Conservation (phyloP, 345 rosid species). For the Gossypium stocksii region DNA sequence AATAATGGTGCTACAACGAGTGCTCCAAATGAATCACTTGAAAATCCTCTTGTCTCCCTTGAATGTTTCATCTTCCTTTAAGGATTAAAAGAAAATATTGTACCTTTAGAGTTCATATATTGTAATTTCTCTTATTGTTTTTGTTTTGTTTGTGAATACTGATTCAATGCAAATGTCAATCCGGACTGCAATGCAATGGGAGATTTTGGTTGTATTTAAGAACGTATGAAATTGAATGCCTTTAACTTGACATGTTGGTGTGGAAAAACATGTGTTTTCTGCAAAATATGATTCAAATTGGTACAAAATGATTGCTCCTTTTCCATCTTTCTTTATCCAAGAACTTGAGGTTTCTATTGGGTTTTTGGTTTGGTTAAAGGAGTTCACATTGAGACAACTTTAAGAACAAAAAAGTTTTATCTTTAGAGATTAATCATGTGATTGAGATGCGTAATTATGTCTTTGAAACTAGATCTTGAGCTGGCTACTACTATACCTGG, state of each 20-base stretch:
- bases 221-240: neutral
- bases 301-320: slow-evolving; percentile 3
- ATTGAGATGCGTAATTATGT: neutral
- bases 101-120: neutral
- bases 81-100: neutral
- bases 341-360: neutral
- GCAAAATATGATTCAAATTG: neutral
- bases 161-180: slow-evolving; percentile 17
- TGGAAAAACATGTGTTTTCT: neutral
- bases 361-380: neutral
- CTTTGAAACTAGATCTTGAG: neutral
- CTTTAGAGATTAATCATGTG: neutral
- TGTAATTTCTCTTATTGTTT: neutral
- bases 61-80: slow-evolving; percentile 89
- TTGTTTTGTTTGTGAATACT: neutral
- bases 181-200: neutral
- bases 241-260: neutral
- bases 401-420: neutral
- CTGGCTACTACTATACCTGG: neutral
- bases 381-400: neutral
- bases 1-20: neutral
- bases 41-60: slow-evolving; percentile 77
- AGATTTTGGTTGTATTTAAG: neutral
- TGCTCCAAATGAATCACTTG: slow-evolving; percentile 48
- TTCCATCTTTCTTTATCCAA: neutral